Base-by-base conservation (phyloP, 2,329 filamentous ascomycete species). In the Botrytis porri region DNA sequence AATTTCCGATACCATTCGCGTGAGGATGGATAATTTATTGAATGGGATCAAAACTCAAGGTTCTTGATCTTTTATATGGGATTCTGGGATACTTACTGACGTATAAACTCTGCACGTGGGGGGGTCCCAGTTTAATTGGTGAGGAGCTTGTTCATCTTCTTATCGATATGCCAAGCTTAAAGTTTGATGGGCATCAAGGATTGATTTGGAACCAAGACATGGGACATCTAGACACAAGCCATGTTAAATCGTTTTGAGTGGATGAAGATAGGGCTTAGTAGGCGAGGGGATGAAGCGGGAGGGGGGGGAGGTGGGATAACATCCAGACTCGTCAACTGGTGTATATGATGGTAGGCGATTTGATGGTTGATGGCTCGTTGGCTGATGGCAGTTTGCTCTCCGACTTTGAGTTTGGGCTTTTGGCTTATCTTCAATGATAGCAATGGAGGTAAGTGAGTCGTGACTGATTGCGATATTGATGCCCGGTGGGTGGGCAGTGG, bases 51-150 rank as follows among this genome's bases (percentile, higher is more conserved):
- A 45, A 63, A 63, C 39, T 43, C 67, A 43, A 59, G 67, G 37
- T 62, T 63, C 39, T 29, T 29, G 22, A 39, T 43, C 45, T 48
- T 70, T 70, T 70, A 70, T 70, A 70, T 60, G 35, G 25, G 25
- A 57, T 67, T 67, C 48, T 18, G 65, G 32, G 7, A 35, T 37
- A 29, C 29, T n/a, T 54, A 43, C 22, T 62, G 32, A 65, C 69
- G 69, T 71, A 71, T 71, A n/a, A 57, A 48, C 14, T 22, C 18
- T n/a, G 43, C 69, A 71, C 69, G 69, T 71, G 69, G 59, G 69
- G 69, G 67, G 16, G 22, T 60, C 32, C 57, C 35, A 54, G 39
- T 37, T 62, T 64, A 29, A 54, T 65, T 41, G 41, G 43, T 71
- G 51, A 61, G 25, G 67, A 32, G n/a, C 39, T 45, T 48, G 48